Base-by-base conservation (phyloP, 768 basidiomycete species). In the Sporobolomyces phaffii region DNA sequence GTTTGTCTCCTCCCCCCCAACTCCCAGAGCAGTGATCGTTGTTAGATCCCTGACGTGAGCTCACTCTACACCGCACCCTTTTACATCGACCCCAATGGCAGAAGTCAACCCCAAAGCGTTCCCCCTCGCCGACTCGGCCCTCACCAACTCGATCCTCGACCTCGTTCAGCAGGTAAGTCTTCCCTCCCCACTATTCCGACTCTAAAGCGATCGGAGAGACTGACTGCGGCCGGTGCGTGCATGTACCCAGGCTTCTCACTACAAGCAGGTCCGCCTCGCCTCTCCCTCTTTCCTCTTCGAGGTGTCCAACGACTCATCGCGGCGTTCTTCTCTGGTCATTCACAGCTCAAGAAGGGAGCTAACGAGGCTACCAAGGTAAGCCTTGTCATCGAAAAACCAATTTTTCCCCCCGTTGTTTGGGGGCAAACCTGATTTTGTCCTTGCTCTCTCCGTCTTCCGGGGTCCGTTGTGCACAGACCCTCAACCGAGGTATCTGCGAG, bases 71-170 rank as follows among this genome's bases (percentile, higher is more conserved):
- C 29, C 22, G 28, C 24, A 34, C 38, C 18, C 40, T 17, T 18
- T 15, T 33, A 29, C 17, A 14, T 2, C 10, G 31, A 31, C 43
- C 43, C 17, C 56, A 58, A 58, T 58, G 66, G 66, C 66, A 22
- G 66, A 68, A 62, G 62, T 62, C 56, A 68, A 72, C 72, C 67
- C 69, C 43, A 71, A 74, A 61, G 75, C 75, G 28, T 76, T 75
- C 73, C 75, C 75, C 41, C 74, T 76, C 59, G 90, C 96, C 64
- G 83, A 87, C 67, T 87, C 91, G 29, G 80, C 84, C 51, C 83
- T 99, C 75, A 96, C 92, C 76, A 93, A 97, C 83, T 84, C 88
- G 91, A 96, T 98, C 75, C 84, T 99, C 60, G 94, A 98, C 76
- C 83, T 98, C 63, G 88, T 96, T 36, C 91, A 96, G 75, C 73